A percentile compares a stretch with the other conserved stretches of the same genome.
These are phyloP conservation scores for Mortierella sp. DNA, from an alignment of 371 early-diverging fungal genomes.

Conservation along the genomic window DNA sequence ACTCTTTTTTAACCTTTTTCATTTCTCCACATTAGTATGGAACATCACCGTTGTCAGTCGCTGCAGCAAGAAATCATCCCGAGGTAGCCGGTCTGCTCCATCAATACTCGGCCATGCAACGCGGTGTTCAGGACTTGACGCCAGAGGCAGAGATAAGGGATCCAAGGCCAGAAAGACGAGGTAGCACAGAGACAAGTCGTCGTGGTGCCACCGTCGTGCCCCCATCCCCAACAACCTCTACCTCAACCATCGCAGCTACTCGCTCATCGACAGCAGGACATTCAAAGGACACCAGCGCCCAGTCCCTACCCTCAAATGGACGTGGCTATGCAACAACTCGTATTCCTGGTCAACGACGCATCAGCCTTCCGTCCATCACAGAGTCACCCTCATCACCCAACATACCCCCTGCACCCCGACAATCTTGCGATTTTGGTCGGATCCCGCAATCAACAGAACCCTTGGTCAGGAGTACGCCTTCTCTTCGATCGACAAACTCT, in stretches of 20 bases:
- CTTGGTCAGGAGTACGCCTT: constrained; percentile 25
- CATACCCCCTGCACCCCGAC: constrained; percentile 35
- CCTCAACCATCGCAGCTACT: neutral
- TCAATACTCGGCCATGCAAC: constrained; percentile 46
- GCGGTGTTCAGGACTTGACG: constrained; percentile 40
- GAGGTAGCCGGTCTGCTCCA: constrained; percentile 65
- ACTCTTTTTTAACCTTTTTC: neutral
- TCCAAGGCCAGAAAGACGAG: constrained; percentile 22
- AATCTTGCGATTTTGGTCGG: constrained; percentile 47
- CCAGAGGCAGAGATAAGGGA: constrained; percentile 41
- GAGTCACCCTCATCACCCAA: constrained; percentile 42
- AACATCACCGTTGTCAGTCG: constrained; percentile 69
- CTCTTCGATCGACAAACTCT: constrained; percentile 32
- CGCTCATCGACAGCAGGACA: neutral
- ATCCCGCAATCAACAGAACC: constrained; percentile 51
- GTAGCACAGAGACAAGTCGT: constrained; percentile 14
- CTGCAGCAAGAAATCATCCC: constrained; percentile 69
- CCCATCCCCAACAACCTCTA: neutral
- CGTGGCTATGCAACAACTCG: constrained; percentile 21
- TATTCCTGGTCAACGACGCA: constrained; percentile 34
- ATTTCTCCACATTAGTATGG: constrained; percentile 58
- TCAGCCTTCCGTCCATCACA: constrained; percentile 48
- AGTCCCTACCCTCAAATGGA: constrained; percentile 16
- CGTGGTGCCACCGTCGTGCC: constrained; percentile 11
- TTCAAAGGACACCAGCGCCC: constrained; percentile 23